A percentile compares a stretch with the other conserved stretches of the same genome.
Conservation (phyloP, 176 grass and related monocot species). For the Oryza glumipatula region DNA sequence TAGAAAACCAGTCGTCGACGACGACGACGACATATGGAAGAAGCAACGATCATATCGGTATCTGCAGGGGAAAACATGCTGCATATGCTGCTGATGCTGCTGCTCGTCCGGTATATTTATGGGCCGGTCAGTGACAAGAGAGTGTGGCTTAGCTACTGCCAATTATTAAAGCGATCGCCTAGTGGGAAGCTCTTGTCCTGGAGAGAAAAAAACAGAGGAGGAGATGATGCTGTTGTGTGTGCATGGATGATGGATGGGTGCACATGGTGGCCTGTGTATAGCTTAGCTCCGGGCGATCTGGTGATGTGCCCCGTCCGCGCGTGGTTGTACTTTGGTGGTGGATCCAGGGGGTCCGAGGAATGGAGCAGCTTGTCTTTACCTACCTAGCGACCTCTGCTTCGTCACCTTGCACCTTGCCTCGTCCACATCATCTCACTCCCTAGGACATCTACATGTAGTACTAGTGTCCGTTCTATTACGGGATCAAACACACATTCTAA, state of each 20-base stretch:
- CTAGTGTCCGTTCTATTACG: too few relatives aligned
- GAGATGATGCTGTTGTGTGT: neutral
- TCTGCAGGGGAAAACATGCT: neutral
- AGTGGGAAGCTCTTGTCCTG: slow-evolving; percentile 12
- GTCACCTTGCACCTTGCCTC: neutral
- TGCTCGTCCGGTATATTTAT: slow-evolving; percentile 4
- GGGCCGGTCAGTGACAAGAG: slow-evolving; percentile 38
- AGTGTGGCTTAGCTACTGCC: slow-evolving; percentile 27
- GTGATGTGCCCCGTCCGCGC: neutral
- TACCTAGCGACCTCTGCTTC: neutral
- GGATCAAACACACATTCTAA: too few relatives aligned
- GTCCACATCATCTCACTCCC: neutral
- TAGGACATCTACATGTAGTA: too few relatives aligned
- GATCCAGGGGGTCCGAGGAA: slow-evolving; percentile 52
- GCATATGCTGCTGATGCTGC: neutral
- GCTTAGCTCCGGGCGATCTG: neutral
- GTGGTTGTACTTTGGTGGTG: slow-evolving; percentile 49
- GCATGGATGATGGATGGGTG: neutral
- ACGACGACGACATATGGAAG: neutral
- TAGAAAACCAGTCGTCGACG: neutral
- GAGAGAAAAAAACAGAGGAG: neutral
- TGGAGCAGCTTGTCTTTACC: slow-evolving; percentile 52
- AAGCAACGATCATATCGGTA: neutral
- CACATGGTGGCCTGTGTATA: slow-evolving; percentile 22
- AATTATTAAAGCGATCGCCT: slow-evolving; percentile 55